Base-by-base conservation (phyloP, 2,329 filamentous ascomycete species). In the Acarospora socialis region DNA sequence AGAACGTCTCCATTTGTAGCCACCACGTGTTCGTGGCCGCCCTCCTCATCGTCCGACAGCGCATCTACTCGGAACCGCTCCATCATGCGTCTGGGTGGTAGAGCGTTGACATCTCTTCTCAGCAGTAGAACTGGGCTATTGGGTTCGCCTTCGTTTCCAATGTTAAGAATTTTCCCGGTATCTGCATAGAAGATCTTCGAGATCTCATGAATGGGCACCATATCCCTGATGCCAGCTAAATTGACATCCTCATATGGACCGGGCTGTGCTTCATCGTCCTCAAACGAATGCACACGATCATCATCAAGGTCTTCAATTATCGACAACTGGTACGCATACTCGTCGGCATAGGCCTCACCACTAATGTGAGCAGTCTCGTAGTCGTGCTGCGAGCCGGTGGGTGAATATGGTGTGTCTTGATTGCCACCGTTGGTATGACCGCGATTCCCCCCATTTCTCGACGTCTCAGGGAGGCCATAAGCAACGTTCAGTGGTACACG, bases 111-210 rank as follows among this genome's bases (percentile, higher is more conserved):
- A 43, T 87, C 79, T 42, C 81, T 63, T 51, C 84, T 86, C 24
- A 90, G 52, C 0, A 90, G 55, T 1, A 90, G 58, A 1, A 87
- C 72, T 0, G 81, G 79, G 36, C 74, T 81, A 46, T 78, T 82
- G 3, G 68, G 68, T 43, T 77, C 75, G 9, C 67, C 71, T 15
- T 77, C 70, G 2, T 59, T 65, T 9, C 76, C 76, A 34, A 94
- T 84, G 39, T 92, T 92, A 16, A 94, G 63, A 7, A 94, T 81
- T 44, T 81, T 81, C 12, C 84, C 84, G 0, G 82, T 92, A 43
- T 92, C 81, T 1, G 84, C 83, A 47, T 93, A 94, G 55, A 93
- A 92, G 19, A 93, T 82, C 49, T 92, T 93, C 4, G 83, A 81
- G 4, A 93, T 69, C 46, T 81, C 70, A 47, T 81, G 74, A 13